Evolutionary conservation across 305 asterid species (phyloP).

Genomic region (Galium porrigens): DNA sequence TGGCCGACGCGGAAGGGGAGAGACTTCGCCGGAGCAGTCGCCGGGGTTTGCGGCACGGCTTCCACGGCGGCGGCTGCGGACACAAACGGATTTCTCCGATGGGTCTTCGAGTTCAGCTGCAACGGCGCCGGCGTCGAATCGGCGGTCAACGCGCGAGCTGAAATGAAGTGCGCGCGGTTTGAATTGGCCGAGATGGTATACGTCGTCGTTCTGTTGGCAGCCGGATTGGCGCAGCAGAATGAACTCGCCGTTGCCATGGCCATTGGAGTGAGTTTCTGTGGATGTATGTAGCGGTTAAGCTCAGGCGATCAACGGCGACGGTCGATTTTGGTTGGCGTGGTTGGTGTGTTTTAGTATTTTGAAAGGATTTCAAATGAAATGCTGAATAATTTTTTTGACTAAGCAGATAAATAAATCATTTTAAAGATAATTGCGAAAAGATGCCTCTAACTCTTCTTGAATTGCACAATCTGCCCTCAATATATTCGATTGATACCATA

Average conservation of each 20-base stretch:
- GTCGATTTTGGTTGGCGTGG: slow-evolving; percentile 1
- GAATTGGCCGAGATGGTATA: slow-evolving; percentile 10
- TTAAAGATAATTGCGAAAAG: background rate
- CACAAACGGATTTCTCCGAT: slow-evolving; percentile 13
- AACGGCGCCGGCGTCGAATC: slow-evolving; percentile 8
- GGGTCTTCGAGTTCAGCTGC: slow-evolving; percentile 22
- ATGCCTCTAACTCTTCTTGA: background rate
- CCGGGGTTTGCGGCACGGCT: slow-evolving; percentile 24
- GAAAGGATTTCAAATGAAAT: background rate
- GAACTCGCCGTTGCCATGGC: slow-evolving; percentile 47
- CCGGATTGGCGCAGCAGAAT: slow-evolving; percentile 21
- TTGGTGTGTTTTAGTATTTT: background rate
- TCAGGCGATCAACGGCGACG: background rate
- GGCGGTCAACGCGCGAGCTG: slow-evolving; percentile 19
- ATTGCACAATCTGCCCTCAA: background rate
- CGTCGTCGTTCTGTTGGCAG: slow-evolving; percentile 17
- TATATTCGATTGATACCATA: background rate
- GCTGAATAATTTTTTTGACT: background rate
- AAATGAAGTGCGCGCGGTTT: slow-evolving; percentile 16
- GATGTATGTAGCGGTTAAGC: background rate
- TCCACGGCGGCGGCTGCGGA: slow-evolving; percentile 36
- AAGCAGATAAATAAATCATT: background rate
- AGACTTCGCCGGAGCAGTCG: slow-evolving; percentile 28
- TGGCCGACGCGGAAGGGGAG: slow-evolving; percentile 85
- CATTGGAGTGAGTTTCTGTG: slow-evolving; percentile 16